Percentiles rank a stretch among this genome's conserved stretches.
phyloP scores from a whole-genome alignment of 805 yeast species.

The Barnettozyma siamensis region DNA sequence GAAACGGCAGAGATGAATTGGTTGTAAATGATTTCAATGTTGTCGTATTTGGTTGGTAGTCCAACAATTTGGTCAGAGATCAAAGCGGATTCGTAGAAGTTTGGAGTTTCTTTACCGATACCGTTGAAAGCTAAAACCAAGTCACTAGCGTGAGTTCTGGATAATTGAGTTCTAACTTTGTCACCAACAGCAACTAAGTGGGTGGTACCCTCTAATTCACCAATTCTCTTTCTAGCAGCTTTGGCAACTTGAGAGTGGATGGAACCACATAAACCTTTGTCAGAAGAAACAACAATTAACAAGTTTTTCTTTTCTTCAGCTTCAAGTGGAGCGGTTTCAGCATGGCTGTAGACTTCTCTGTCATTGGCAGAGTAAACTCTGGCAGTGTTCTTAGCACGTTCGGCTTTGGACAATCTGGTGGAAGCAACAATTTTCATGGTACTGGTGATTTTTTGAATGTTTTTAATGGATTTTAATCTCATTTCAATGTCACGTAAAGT shows the following conservation, averaged over 20 bases:
- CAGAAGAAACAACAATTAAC: constrained; percentile 86
- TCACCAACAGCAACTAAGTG: constrained; percentile 92
- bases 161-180: constrained; percentile 82
- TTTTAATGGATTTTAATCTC: constrained; percentile 96
- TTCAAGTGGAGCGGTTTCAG: constrained; percentile 65
- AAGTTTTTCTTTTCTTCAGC: constrained; percentile 56
- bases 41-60: constrained; percentile 55
- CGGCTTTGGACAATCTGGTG: constrained; percentile 92
- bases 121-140: constrained; percentile 78
- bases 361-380: constrained; percentile 81
- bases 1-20: constrained; percentile 82
- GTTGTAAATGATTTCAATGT: constrained; percentile 81
- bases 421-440: constrained; percentile 99
- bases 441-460: constrained; percentile 98
- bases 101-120: constrained; percentile 96
- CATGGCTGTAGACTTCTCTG: constrained; percentile 67
- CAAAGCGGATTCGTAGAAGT: constrained; percentile 81
- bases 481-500: constrained; percentile 97
- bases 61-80: constrained; percentile 78
- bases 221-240: constrained; percentile 67
- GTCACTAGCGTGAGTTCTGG: constrained; percentile 70
- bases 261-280: constrained; percentile 98
- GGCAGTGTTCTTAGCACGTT: constrained; percentile 86
- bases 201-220: constrained; percentile 50
- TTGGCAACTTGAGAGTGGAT: constrained; percentile 94